A percentile compares a stretch with the other conserved stretches of the same genome.
phyloP scores from a whole-genome alignment of 2,329 filamentous ascomycete species.

The Fusarium sp. region DNA sequence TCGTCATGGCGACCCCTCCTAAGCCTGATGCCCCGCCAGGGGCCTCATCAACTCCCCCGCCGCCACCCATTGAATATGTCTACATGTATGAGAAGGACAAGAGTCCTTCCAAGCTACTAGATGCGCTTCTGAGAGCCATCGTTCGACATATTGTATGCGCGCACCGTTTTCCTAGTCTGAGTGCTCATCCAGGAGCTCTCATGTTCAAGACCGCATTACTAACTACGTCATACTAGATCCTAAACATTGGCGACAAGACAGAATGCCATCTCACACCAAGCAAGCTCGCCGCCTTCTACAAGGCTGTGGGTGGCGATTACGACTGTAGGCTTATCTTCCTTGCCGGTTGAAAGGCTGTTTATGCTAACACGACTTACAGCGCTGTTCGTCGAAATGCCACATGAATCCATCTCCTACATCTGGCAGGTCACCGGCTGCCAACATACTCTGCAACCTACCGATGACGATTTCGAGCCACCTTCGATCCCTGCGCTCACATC shows the following conservation, averaged over 20 bases:
- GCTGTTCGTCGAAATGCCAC: conserved; percentile 83
- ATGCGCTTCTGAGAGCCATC: conserved; percentile 76
- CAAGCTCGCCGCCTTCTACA: conserved; percentile 83
- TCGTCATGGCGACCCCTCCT: conserved; percentile 43
- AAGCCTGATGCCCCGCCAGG: conserved; percentile 39
- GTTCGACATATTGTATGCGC: conserved; percentile 76
- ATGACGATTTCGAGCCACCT: conserved; percentile 79
- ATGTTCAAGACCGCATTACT: conserved; percentile 20
- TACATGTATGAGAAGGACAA: conserved; percentile 78
- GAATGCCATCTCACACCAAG: conserved; percentile 68
- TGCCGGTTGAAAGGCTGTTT: not conserved
- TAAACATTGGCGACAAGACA: conserved; percentile 68
- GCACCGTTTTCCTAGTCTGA: not conserved
- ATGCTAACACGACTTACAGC: conserved; percentile 52
- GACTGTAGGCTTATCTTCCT: conserved; percentile 64
- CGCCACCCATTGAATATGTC: conserved; percentile 62
- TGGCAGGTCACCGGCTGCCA: conserved; percentile 93
- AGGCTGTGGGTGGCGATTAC: conserved; percentile 79
- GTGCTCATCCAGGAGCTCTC: not conserved
- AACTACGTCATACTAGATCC: conserved; percentile 56
- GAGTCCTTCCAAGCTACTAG: conserved; percentile 73
- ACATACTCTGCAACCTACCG: conserved; percentile 83
- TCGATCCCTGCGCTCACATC: conserved; percentile 85
- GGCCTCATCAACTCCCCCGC: conserved; percentile 38
- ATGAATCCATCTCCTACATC: conserved; percentile 86